Percentiles rank a stretch among this genome's conserved stretches.
Conservation (phyloP, 805 yeast species). For the Ogataea chonburiensis region DNA sequence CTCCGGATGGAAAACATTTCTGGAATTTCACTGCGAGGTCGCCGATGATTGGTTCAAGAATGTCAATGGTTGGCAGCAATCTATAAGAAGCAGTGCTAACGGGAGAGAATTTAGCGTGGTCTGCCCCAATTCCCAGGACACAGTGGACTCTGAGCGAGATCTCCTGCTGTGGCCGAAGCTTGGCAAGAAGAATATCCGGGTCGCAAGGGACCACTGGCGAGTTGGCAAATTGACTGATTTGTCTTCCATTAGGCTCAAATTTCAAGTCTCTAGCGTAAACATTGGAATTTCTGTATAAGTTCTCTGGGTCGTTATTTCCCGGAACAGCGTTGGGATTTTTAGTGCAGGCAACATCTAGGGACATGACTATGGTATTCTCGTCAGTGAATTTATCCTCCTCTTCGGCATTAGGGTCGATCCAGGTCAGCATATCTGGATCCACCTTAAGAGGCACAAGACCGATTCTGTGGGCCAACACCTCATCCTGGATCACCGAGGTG, state of each 20-base stretch:
- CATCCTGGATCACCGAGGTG: constrained; percentile 96
- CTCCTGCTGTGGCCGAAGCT: constrained; percentile 96
- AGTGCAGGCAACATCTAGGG: constrained; percentile 79
- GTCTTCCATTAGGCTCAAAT: constrained; percentile 91
- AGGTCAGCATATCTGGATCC: constrained; percentile 83
- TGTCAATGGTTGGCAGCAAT: constrained; percentile 82
- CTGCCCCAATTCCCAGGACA: constrained; percentile 85
- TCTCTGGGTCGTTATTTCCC: constrained; percentile 76
- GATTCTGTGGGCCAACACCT: constrained; percentile 91
- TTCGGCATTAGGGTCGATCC: constrained; percentile 70
- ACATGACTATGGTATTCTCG: constrained; percentile 83
- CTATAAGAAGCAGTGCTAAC: constrained; percentile 96
- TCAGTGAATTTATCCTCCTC: constrained; percentile 77
- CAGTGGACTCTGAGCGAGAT: constrained; percentile 88
- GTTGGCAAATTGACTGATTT: constrained; percentile 64
- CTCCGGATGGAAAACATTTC: constrained; percentile 92
- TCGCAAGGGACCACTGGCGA: constrained; percentile 74
- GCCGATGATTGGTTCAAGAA: constrained; percentile 71
- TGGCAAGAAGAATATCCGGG: constrained; percentile 87
- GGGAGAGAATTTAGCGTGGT: constrained; percentile 97
- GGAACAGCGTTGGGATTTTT: constrained; percentile 81
- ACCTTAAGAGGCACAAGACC: constrained; percentile 89
- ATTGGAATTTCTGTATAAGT: constrained; percentile 76
- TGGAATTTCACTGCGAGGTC: constrained; percentile 75
- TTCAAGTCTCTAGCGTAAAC: constrained; percentile 88